Base-by-base conservation (phyloP, 208 protist genomes). In the Angomonas ambiguus region DNA sequence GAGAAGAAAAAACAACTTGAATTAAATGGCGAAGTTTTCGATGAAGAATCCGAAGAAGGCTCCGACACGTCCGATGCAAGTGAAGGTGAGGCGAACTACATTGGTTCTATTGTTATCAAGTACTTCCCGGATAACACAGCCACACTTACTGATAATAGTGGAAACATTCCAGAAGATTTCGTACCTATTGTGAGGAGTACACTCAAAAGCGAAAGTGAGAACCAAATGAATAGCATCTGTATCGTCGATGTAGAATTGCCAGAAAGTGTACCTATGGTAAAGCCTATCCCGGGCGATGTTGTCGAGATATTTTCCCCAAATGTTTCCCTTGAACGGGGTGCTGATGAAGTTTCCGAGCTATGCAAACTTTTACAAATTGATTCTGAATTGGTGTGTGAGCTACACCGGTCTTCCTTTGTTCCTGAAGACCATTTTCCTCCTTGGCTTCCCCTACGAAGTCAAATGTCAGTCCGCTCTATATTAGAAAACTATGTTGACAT, bases 291-390 rank as follows among this genome's bases (percentile, higher is more conserved):
- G 0, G 88, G 88, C 0, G 88, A 94, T 62, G 75, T 88, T 18
- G 79, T 93, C 0, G 90, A 95, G 60, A 48, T 95, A 33, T 77
- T 92, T 31, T 74, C 82, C 16, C 84, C 90, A 22, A 95, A 95
- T 72, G 58, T 62, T 18, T 27, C 18, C 8, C 32, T 42, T 30
- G 60, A 30, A 6, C 49, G n/a, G 6, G 25, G 10, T 20, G 22
- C 2, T 30, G 77, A 91, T 73, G 48, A 77, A 38, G 83, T 95
- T 38, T 68, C 65, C 27, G 58, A 76, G n/a, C 51, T 95, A 2
- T 95, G 90, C 69, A 58, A 49, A 18, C 65, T 70, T 2, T 72
- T 95, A 18, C 57, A 57, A 2, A 60, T 95, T 16, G 55, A 76
- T 38, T 81, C 86, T 6, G 70, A 74, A 32, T 60, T 69, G 20